These are phyloP conservation scores for Thalassia testudinum DNA, from an alignment of 116 monocot species.

Conservation along the genomic window DNA sequence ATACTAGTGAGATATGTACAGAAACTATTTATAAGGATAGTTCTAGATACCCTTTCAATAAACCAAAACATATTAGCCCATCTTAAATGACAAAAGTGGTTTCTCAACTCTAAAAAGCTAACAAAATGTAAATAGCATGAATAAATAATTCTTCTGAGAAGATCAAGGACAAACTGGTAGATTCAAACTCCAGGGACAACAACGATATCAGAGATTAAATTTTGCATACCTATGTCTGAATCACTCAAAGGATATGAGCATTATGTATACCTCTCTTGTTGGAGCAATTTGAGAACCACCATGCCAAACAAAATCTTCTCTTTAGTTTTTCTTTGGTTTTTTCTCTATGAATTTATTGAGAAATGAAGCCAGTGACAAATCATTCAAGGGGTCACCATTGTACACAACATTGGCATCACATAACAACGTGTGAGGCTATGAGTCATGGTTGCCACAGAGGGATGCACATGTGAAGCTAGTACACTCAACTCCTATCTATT, in stretches of 20 bases:
- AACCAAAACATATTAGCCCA: too few relatives aligned
- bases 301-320: constrained; percentile 73
- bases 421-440: constrained; percentile 66
- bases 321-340: constrained; percentile 59
- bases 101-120: too few relatives aligned
- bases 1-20: too few relatives aligned
- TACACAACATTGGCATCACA: constrained; percentile 75
- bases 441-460: constrained; percentile 94
- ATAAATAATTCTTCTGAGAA: too few relatives aligned
- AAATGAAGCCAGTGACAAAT: constrained; percentile 67
- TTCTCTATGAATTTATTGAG: constrained; percentile 99
- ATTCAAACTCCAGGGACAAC: too few relatives aligned
- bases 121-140: too few relatives aligned
- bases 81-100: too few relatives aligned
- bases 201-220: too few relatives aligned
- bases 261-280: constrained; percentile 40
- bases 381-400: constrained; percentile 83
- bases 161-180: too few relatives aligned
- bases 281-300: constrained; percentile 97
- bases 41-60: too few relatives aligned
- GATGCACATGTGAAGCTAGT: constrained; percentile 80
- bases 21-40: too few relatives aligned
- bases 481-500: constrained; percentile 78
- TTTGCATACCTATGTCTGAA: too few relatives aligned
- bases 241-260: neutral